A percentile compares a stretch with the other conserved stretches of the same genome.
Evolutionary conservation across 2,329 filamentous ascomycete genomes (phyloP).

Genomic region (Lachnellula hyalina): DNA sequence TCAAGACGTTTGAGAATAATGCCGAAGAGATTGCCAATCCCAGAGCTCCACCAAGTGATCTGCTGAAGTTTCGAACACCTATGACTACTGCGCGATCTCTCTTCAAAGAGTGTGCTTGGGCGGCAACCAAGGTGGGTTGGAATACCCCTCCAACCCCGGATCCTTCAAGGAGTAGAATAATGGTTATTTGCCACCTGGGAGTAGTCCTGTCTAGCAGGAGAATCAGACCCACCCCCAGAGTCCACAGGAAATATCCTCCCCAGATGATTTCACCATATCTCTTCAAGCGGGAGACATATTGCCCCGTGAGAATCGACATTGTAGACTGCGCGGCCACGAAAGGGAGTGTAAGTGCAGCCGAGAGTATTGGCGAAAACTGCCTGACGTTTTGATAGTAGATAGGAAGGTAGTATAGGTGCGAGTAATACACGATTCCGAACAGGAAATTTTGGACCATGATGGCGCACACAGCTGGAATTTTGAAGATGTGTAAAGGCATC

Average conservation of each 20-base stretch:
- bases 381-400: constrained; percentile 56
- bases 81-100: constrained; percentile 57
- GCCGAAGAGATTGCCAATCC: constrained; percentile 54
- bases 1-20: constrained; percentile 37
- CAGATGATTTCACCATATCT: constrained; percentile 57
- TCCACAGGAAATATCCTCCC: constrained; percentile 32
- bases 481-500: constrained; percentile 53
- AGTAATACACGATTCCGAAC: constrained; percentile 54
- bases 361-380: constrained; percentile 33
- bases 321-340: constrained; percentile 44
- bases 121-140: constrained; percentile 47
- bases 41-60: constrained; percentile 52
- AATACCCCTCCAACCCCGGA: constrained; percentile 47
- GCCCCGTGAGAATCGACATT: constrained; percentile 45
- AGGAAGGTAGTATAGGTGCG: constrained; percentile 54
- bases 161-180: constrained; percentile 46
- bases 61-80: constrained; percentile 57
- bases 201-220: constrained; percentile 44
- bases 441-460: constrained; percentile 56
- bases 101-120: constrained; percentile 53
- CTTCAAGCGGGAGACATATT: constrained; percentile 51
- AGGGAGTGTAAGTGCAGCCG: constrained; percentile 46
- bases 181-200: constrained; percentile 42
- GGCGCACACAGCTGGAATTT: constrained; percentile 45
- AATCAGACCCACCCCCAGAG: constrained; percentile 47